Evolutionary conservation across 768 basidiomycete genomes (phyloP).

Genomic region (Fomitopsis pulvina): DNA sequence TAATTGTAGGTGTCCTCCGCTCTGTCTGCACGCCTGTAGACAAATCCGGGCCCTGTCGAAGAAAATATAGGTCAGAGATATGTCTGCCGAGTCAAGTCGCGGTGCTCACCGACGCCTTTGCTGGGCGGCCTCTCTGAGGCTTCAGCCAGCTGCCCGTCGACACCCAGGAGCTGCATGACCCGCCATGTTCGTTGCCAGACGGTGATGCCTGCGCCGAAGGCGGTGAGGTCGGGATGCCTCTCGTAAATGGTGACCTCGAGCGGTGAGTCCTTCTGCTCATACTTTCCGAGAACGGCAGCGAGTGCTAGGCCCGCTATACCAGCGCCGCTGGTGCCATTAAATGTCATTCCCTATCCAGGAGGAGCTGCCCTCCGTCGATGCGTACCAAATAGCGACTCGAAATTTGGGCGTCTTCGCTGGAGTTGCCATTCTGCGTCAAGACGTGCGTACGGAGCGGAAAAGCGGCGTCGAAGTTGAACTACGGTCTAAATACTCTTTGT

Average conservation of each 20-base stretch:
- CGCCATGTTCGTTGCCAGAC: slow-evolving; percentile 42
- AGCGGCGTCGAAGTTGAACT: background rate
- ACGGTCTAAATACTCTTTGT: background rate
- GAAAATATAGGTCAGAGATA: too few relatives aligned
- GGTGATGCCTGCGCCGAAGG: slow-evolving; percentile 36
- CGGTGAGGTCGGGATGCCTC: slow-evolving; percentile 33
- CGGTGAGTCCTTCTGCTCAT: slow-evolving; percentile 30
- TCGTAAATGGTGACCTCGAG: slow-evolving; percentile 33
- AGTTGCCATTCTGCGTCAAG: background rate
- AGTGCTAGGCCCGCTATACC: slow-evolving; percentile 40
- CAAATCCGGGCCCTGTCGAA: slow-evolving; percentile 16
- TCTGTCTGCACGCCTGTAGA: slow-evolving; percentile 17
- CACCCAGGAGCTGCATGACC: slow-evolving; percentile 35
- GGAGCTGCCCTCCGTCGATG: too few relatives aligned
- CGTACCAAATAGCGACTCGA: slow-evolving; percentile 10
- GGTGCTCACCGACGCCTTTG: background rate
- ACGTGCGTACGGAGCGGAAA: background rate
- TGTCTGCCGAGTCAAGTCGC: background rate
- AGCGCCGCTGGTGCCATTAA: slow-evolving; percentile 17
- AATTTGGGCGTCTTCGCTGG: slow-evolving; percentile 16
- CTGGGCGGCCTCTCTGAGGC: background rate
- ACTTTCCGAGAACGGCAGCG: slow-evolving; percentile 30
- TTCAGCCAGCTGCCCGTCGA: slow-evolving; percentile 19
- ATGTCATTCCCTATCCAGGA: background rate
- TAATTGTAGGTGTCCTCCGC: slow-evolving; percentile 14